These are phyloP conservation scores for Raphidocelis subcapitata DNA, from an alignment of 139 green algal genomes.

Conservation along the genomic window DNA sequence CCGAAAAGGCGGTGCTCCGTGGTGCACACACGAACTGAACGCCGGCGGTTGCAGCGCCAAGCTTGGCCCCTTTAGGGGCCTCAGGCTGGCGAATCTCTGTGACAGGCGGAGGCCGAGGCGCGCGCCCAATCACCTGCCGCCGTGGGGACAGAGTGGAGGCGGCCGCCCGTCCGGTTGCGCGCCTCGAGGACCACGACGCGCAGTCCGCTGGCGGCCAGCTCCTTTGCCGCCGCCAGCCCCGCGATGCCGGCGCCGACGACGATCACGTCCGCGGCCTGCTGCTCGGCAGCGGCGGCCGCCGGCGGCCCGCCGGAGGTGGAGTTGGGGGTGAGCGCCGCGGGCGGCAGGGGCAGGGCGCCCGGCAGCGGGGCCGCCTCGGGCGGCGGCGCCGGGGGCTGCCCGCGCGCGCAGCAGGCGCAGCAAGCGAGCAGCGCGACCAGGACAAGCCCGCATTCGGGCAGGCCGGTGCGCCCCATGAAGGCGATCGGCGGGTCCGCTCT, in stretches of 20 bases:
- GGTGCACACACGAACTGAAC: neutral
- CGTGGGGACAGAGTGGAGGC: conserved; percentile 46
- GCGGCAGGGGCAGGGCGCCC: neutral
- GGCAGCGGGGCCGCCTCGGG: neutral
- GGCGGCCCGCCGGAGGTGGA: too few species aligned
- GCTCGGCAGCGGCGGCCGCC: too few species aligned
- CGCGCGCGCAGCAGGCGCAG: too few species aligned
- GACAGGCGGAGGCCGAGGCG: neutral
- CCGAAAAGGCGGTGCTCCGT: neutral
- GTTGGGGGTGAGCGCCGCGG: too few species aligned
- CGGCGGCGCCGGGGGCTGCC: neutral
- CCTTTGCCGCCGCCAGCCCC: conserved; percentile 43
- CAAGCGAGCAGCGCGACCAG: neutral
- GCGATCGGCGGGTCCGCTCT: too few species aligned
- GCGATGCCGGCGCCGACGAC: conserved; percentile 67
- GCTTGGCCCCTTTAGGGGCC: neutral
- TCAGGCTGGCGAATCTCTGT: neutral
- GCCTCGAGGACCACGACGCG: conserved; percentile 66
- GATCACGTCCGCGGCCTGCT: too few species aligned
- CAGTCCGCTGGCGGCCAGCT: conserved; percentile 24
- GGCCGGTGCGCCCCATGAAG: too few species aligned
- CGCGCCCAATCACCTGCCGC: neutral
- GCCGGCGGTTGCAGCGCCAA: neutral
- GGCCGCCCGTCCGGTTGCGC: conserved; percentile 55
- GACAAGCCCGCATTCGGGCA: too few species aligned